A percentile compares a stretch with the other conserved stretches of the same genome.
phyloP scores from a whole-genome alignment of 2,329 filamentous ascomycete genomes.

The Aspergillus ruber region DNA sequence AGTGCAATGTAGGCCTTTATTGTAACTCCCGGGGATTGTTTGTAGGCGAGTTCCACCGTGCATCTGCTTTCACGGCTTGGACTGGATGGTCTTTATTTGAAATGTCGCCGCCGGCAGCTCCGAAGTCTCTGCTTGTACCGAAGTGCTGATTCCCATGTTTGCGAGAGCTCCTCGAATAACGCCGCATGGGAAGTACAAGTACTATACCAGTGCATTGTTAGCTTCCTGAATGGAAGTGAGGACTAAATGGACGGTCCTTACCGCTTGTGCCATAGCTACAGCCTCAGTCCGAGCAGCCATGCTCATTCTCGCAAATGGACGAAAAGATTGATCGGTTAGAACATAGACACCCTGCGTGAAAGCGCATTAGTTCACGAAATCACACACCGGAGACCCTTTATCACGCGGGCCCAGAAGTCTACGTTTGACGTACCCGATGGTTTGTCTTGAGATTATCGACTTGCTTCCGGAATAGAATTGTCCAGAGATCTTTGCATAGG shows the following conservation, averaged over 20 bases:
- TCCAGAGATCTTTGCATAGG: slow-evolving; percentile 97
- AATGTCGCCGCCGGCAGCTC: slow-evolving; percentile 87
- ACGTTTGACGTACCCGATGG: slow-evolving; percentile 59
- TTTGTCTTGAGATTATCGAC: slow-evolving; percentile 99
- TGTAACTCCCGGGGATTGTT: not conserved
- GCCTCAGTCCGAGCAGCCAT: slow-evolving; percentile 70
- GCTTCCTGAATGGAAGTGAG: not conserved
- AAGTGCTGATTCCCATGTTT: slow-evolving; percentile 84
- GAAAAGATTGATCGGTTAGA: slow-evolving; percentile 85
- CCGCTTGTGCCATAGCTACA: slow-evolving; percentile 68
- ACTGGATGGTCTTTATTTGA: slow-evolving; percentile 79
- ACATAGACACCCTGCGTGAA: slow-evolving; percentile 76
- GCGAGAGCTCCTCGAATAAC: slow-evolving; percentile 86
- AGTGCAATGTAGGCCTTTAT: not conserved
- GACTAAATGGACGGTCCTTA: slow-evolving; percentile 40
- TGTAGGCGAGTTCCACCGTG: slow-evolving; percentile 7
- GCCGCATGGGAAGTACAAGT: slow-evolving; percentile 91
- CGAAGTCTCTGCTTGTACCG: slow-evolving; percentile 80
- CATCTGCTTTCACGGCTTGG: slow-evolving; percentile 51
- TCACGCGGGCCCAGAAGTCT: not conserved
- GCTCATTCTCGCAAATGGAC: slow-evolving; percentile 83
- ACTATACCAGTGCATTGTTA: slow-evolving; percentile 45
- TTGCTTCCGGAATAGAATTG: slow-evolving; percentile 87
- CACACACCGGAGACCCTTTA: not conserved
- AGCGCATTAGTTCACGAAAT: not conserved